Evolutionary conservation across 1,139 yeast species (phyloP).

Genomic region (Lodderomyces margitis): DNA sequence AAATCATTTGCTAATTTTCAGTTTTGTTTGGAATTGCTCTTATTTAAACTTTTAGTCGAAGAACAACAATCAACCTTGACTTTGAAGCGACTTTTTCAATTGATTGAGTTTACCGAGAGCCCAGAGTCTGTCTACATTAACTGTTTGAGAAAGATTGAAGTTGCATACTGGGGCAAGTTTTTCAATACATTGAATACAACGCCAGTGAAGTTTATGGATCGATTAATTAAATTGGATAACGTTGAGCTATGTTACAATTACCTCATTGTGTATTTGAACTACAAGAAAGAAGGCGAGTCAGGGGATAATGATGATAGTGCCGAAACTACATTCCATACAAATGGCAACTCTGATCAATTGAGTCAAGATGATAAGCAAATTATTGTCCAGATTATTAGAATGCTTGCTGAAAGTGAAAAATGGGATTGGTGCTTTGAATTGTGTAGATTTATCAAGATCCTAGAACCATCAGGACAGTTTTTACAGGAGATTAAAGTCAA

Average conservation of each 20-base stretch:
- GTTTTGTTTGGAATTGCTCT: constrained; percentile 41
- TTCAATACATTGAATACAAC: constrained; percentile 34
- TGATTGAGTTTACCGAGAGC: constrained; percentile 28
- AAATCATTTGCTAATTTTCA: constrained; percentile 30
- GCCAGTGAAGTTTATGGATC: constrained; percentile 40
- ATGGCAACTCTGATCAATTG: constrained; percentile 16
- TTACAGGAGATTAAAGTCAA: constrained; percentile 19
- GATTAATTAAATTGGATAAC: constrained; percentile 31
- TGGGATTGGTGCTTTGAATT: constrained; percentile 51
- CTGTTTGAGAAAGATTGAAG: constrained; percentile 45
- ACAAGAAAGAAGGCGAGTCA: constrained; percentile 33
- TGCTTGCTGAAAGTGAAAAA: constrained; percentile 30
- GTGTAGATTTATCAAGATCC: constrained; percentile 42
- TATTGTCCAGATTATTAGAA: constrained; percentile 33
- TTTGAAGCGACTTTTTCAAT: constrained; percentile 25
- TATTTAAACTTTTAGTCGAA: constrained; percentile 33
- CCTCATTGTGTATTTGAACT: constrained; percentile 41
- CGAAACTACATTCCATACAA: not conserved
- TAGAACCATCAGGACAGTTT: constrained; percentile 39
- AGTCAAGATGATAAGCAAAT: constrained; percentile 32
- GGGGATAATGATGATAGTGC: constrained; percentile 6
- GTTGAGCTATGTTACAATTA: constrained; percentile 45
- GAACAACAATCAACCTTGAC: constrained; percentile 10
- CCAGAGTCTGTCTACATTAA: constrained; percentile 38
- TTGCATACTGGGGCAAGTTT: constrained; percentile 39